Evolutionary conservation across 495 filamentous ascomycete genomes (phyloP), one percentile per base, ranked within the genome.

Genomic region (Talaromyces proteolyticus): DNA sequence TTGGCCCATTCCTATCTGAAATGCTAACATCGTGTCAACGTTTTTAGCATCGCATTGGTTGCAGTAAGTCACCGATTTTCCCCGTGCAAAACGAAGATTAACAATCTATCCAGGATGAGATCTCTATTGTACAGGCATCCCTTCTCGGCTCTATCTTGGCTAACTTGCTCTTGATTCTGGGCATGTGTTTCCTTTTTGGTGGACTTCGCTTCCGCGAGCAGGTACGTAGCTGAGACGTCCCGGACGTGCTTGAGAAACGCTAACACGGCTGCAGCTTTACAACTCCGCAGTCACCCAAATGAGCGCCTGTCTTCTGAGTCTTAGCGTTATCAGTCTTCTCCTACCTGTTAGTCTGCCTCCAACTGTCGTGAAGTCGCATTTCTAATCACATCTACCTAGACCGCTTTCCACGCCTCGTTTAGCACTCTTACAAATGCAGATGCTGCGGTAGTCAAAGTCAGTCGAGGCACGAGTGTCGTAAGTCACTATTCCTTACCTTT

Each of bases 261-360:
- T 69, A 50, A 68, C 59, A 39, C 38, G n/a, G 26, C 3, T 44
- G 29, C 49, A 91, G 81, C 83, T 95, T 52, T 96, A 96, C 69
- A 96, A 96, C 66, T 93, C 82, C 67, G 94, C 88, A 20, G 87
- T 94, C 43, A 95, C 90, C 2, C 89, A 95, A 67, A 96, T 93
- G 87, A 95, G 90, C 59, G 89, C 91, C 22, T 94, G 88, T 69
- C 73, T 96, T 42, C 81, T 96, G 53, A 91, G 88, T 72, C 70
- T 96, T 65, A 89, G 86, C 60, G 91, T 95, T 17, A 89, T 85
- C 62, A 94, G 89, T 68, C 73, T 96, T 3, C 69, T 94, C 2
- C 66, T 94, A 6, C 88, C 88, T 16, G 82, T 85, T 64, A 54
- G 74, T 65, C 3, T 16, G 4, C 6, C 37, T 16, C 4, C 20